These are phyloP conservation scores for Yarrowia deformans DNA, from an alignment of 805 yeast genomes.

Conservation along the genomic window DNA sequence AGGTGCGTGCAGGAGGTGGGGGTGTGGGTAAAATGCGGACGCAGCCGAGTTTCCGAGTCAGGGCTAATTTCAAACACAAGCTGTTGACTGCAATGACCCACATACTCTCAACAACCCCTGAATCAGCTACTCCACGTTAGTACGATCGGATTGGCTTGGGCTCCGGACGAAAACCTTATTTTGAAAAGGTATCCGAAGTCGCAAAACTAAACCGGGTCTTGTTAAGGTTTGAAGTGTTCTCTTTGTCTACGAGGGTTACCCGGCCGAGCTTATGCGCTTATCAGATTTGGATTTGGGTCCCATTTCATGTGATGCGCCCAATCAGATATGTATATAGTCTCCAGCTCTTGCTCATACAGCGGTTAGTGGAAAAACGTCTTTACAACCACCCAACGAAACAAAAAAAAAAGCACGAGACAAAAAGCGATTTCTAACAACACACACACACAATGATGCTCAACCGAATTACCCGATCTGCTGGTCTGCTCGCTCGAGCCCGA, in stretches of 20 bases:
- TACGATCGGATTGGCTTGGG: neutral
- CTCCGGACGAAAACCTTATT: neutral
- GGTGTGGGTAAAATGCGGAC: neutral
- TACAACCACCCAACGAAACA: constrained; percentile 4
- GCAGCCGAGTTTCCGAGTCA: too few species aligned
- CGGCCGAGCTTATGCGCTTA: constrained; percentile 31
- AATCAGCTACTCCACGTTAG: too few species aligned
- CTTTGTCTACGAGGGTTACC: constrained; percentile 15
- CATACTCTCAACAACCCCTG: too few species aligned
- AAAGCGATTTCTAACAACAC: neutral
- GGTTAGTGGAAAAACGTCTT: constrained; percentile 6
- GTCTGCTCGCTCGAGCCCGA: constrained; percentile 35
- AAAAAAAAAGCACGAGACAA: neutral
- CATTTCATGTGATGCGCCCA: constrained; percentile 36
- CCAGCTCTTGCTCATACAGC: neutral
- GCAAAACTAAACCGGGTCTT: neutral
- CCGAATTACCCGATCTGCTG: constrained; percentile 20
- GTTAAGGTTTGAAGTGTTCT: neutral
- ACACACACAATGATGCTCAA: constrained; percentile 7
- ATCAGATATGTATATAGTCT: constrained; percentile 28
- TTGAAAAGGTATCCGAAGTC: neutral
- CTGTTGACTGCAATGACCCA: too few species aligned
- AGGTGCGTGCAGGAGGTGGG: constrained; percentile 9
- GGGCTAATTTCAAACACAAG: too few species aligned
- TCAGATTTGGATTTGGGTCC: constrained; percentile 35